Evolutionary conservation across 2,329 filamentous ascomycete genomes (phyloP).

Genomic region (Botrytis pseudocinerea): DNA sequence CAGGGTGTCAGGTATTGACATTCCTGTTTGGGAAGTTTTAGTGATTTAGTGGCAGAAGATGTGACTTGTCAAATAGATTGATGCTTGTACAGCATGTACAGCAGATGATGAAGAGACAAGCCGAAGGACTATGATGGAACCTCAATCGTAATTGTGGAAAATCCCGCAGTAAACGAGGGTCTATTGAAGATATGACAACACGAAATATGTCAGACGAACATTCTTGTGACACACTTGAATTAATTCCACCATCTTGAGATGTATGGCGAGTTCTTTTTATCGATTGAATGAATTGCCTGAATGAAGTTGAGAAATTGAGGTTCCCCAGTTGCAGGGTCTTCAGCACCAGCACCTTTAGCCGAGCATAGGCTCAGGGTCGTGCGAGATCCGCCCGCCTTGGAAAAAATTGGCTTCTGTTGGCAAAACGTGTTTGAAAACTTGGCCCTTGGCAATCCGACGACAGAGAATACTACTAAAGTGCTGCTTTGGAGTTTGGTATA

Average conservation of each 20-base stretch:
- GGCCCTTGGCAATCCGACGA: background rate
- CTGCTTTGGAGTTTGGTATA: background rate
- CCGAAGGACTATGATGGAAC: background rate
- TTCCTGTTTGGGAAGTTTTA: conserved; percentile 11
- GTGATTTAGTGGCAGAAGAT: conserved; percentile 8
- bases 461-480: background rate
- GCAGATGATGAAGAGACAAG: background rate
- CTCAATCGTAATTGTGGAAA: background rate
- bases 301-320: conserved; percentile 8
- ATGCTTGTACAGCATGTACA: background rate
- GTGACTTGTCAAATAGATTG: conserved; percentile 4
- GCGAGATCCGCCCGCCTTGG: background rate
- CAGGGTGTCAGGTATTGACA: conserved; percentile 7
- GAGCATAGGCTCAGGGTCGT: conserved; percentile 1
- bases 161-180: background rate
- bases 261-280: conserved; percentile 1
- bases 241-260: background rate
- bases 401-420: conserved; percentile 15
- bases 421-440: conserved; percentile 8
- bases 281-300: background rate
- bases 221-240: background rate
- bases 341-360: background rate
- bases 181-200: background rate
- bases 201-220: background rate
- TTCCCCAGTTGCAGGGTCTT: background rate